Percentiles rank a stretch among this genome's conserved stretches.
Conservation (phyloP, 192 early-diverging fungal genomes). For the Rhizoclosmatium sp. region DNA sequence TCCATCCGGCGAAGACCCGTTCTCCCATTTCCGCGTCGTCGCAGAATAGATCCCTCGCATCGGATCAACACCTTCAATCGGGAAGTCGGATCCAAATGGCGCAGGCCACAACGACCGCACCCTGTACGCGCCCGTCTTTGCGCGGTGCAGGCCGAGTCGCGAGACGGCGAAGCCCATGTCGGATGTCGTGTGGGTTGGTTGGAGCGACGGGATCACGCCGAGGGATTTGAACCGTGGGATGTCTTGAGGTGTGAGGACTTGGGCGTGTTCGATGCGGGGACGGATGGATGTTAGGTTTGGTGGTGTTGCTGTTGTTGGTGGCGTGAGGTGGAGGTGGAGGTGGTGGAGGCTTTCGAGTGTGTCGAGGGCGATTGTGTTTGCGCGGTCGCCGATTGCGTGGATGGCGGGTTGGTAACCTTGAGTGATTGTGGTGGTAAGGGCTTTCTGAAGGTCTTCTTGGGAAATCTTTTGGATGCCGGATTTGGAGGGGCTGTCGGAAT, state of each 20-base stretch:
- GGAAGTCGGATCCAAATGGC: conserved; percentile 64
- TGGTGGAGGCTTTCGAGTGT: conserved; percentile 47
- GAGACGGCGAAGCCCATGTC: conserved; percentile 61
- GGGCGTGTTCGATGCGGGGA: conserved; percentile 66
- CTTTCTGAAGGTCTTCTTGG: background rate
- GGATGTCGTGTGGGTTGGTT: conserved; percentile 65
- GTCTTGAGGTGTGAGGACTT: conserved; percentile 59
- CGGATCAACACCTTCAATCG: conserved; percentile 60
- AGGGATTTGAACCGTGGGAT: conserved; percentile 53
- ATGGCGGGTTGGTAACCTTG: conserved; percentile 64
- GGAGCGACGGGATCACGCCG: conserved; percentile 62
- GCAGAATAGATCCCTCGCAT: conserved; percentile 64
- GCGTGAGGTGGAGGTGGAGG: background rate
- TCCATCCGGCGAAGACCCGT: conserved; percentile 49
- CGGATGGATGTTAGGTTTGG: conserved; percentile 11
- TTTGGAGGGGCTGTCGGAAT: conserved; percentile 52
- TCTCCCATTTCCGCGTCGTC: conserved; percentile 53
- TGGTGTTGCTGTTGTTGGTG: background rate
- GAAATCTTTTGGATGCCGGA: conserved; percentile 50
- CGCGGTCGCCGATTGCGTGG: conserved; percentile 65
- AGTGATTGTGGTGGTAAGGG: conserved; percentile 21
- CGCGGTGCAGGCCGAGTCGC: conserved; percentile 55
- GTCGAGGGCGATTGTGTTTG: conserved; percentile 60
- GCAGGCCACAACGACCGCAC: conserved; percentile 51
- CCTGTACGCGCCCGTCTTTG: conserved; percentile 55